phyloP scores from a whole-genome alignment of 768 basidiomycete species.

The Suillus bovinus region DNA sequence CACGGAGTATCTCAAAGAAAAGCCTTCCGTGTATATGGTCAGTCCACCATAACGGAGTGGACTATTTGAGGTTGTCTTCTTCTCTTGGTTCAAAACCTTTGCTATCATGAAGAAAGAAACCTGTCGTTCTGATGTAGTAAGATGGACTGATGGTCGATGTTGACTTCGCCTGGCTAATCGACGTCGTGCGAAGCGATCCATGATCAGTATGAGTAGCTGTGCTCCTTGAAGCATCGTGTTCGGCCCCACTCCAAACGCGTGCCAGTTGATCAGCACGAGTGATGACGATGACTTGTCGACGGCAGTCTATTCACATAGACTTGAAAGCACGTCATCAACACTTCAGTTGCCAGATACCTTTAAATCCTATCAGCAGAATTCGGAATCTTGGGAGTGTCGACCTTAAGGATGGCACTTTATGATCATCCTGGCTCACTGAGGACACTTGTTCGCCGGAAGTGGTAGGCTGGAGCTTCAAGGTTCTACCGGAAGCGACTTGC shows the following conservation, averaged over 20 bases:
- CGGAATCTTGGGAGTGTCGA: neutral
- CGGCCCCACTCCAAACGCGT: neutral
- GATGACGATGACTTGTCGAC: neutral
- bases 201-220: neutral
- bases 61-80: slow-evolving; percentile 9
- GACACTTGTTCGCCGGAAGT: neutral
- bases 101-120: slow-evolving; percentile 18
- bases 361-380: neutral
- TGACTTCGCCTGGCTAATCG: slow-evolving; percentile 10
- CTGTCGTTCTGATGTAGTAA: slow-evolving; percentile 9
- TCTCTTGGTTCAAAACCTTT: slow-evolving; percentile 18
- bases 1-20: neutral
- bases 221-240: neutral
- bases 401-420: neutral
- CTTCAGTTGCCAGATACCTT: neutral
- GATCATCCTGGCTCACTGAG: neutral
- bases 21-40: neutral
- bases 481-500: too few relatives aligned
- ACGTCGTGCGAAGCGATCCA: neutral
- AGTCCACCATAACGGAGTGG: neutral
- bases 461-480: neutral
- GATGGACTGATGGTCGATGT: slow-evolving; percentile 12
- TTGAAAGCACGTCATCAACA: neutral
- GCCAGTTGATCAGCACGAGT: too few relatives aligned
- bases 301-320: too few relatives aligned